Evolutionary conservation across 2,329 filamentous ascomycete genomes (phyloP).

Genomic region (Ceratocystiopsis brevicomis): DNA sequence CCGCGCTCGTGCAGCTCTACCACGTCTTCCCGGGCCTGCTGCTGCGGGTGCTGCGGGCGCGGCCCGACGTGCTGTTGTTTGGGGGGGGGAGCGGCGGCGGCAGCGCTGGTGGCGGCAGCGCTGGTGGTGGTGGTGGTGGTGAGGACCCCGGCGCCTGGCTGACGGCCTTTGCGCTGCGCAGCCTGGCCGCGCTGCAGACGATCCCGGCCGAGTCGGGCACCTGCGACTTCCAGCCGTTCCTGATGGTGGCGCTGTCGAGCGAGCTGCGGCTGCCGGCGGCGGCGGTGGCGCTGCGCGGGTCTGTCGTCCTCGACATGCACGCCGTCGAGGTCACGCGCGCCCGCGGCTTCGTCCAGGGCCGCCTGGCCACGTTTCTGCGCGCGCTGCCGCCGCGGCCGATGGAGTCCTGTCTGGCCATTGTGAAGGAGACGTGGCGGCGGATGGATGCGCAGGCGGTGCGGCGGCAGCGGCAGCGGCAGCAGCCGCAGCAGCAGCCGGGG

Average conservation of each 20-base stretch:
- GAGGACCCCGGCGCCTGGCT: constrained; percentile 25
- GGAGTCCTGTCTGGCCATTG: constrained; percentile 26
- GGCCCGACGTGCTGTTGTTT: constrained; percentile 12
- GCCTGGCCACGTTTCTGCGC: constrained; percentile 24
- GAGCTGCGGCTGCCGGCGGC: constrained; percentile 23
- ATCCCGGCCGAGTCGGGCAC: constrained; percentile 33
- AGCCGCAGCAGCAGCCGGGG: constrained; percentile 7
- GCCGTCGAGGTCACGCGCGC: constrained; percentile 27
- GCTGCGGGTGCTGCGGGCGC: constrained; percentile 19
- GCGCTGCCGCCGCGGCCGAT: constrained; percentile 32
- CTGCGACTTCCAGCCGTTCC: constrained; percentile 31
- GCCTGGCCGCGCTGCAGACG: constrained; percentile 26
- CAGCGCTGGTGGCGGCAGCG: too few relatives aligned
- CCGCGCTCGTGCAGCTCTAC: constrained; percentile 34
- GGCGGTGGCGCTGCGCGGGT: background rate
- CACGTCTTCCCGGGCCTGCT: constrained; percentile 32
- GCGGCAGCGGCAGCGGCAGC: constrained; percentile 6
- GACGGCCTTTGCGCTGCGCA: constrained; percentile 30
- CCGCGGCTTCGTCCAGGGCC: constrained; percentile 27
- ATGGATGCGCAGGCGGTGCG: constrained; percentile 19
- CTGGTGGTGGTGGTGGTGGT: too few relatives aligned
- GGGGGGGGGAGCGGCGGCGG: too few relatives aligned
- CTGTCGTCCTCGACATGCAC: constrained; percentile 8
- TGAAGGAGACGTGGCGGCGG: constrained; percentile 32
- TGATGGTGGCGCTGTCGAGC: constrained; percentile 29